phyloP scores from a whole-genome alignment of 768 basidiomycete species.

The Termitomyces bulborhizus region DNA sequence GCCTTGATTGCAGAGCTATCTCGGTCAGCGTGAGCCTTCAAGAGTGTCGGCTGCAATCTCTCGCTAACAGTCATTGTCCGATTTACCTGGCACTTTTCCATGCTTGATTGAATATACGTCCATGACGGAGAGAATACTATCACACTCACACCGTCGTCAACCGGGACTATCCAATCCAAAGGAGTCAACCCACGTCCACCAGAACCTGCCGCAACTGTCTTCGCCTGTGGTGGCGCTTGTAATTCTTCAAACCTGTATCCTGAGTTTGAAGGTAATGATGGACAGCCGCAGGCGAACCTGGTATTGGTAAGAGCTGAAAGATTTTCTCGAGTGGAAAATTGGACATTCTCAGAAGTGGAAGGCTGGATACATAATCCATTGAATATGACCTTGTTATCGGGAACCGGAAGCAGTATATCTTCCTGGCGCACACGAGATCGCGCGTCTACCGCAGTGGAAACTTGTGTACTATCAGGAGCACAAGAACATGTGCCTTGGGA shows the following conservation, averaged over 20 bases:
- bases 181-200: neutral
- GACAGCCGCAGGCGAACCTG: neutral
- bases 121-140: neutral
- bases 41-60: conserved; percentile 47
- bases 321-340: neutral
- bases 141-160: neutral
- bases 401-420: neutral
- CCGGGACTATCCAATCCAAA: conserved; percentile 1
- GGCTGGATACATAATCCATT: neutral
- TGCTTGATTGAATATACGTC: neutral
- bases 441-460: neutral
- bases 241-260: neutral
- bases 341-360: neutral
- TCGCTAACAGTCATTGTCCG: neutral
- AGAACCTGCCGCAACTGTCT: neutral
- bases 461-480: neutral
- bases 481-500: neutral
- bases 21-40: conserved; percentile 36
- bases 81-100: neutral
- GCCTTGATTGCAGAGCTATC: conserved; percentile 41
- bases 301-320: neutral
- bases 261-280: neutral
- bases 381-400: neutral
- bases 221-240: neutral
- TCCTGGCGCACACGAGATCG: neutral